Base-by-base conservation (phyloP, 345 rosid species). In the Geranium rotundifolium region DNA sequence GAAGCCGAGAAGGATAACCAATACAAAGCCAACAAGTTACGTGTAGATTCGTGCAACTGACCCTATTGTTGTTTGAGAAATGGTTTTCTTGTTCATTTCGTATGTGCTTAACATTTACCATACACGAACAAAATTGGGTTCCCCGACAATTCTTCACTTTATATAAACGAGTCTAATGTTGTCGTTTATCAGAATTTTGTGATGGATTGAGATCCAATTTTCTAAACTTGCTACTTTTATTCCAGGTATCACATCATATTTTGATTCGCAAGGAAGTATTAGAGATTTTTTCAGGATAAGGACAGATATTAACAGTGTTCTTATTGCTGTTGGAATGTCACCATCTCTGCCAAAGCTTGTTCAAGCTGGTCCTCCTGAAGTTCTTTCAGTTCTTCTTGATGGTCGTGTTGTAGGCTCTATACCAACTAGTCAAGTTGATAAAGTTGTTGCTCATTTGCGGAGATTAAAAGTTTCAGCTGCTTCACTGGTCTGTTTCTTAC, bases 331-430 rank as follows among this genome's bases (percentile, higher is more conserved):
- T 69, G 99, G 99, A 73, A 87, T 93, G 99, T 72, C 72, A 65
- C 60, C 91, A 49, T 79, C 99, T 18, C 71, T 85, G 77, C 97
- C 99, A 34, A 93, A 82, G 76, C 84, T 90, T 60, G 85, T 75
- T 58, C 84, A 76, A 65, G 85, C 89, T 72, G 97, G 90, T 62
- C 96, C 91, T 67, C 99, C 98, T 39, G 81, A 81, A 72, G 81
- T 78, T 63, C 79, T 93, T 68, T 76, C 81, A 62, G 87, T 93
- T 73, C 95, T 90, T 66, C 70, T 93, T 73, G 99, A 93, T 83
- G 99, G 99, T 37, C 84, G 88, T 67, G 81, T 93, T 73, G 81
- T 87, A 63, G 99, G 97, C 57, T 75, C 81, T 19, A 60, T 93
- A 57, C 64, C 82, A 62, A 74, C 95, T 7, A 54, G 77, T 75